Evolutionary conservation across 2,329 filamentous ascomycete species (phyloP), one percentile per base, ranked within the genome.

Genomic region (Colletotrichum costaricense): DNA sequence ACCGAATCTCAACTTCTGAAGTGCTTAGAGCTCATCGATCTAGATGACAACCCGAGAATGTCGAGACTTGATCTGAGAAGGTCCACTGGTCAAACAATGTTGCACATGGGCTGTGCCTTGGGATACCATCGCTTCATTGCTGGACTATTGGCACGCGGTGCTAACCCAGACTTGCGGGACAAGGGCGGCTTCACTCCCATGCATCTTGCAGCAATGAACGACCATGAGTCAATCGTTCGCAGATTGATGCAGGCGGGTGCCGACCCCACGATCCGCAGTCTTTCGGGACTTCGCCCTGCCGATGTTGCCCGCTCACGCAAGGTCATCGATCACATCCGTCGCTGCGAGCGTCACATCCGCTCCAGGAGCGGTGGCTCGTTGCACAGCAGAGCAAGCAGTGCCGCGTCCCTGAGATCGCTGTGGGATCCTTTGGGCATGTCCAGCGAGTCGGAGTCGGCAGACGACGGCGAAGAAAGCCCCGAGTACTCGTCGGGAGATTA

Each of bases 181-280:
- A 93, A 91, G 75, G 93, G 93, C 63, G 94, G 94, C 26, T 96
- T 94, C 81, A 95, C 94, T 5, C 91, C 95, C 16, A 88, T 97
- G 84, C 94, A 97, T 81, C 89, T 96, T 79, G 94, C 95, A 24
- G 92, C 93, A 30, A 88, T 97, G 78, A 92, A 93, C 81, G 90
- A 92, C 74, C 92, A 95, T 78, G 85, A 90, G 12, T 92, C 95
- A 79, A 94, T 97, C 76, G 92, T 96, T 16, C 89, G 93, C 73
- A 90, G 93, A 16, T 87, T 97, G 71, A 91, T 95, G 76, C 86
- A 93, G 28, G 89, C 90, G 54, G 93, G 94, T 52, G 94, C 93
- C 2, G 92, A 95, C 81, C 90, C 93, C 38, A 91, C 88, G 57
- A 86, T 93, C 73, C 88, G 91, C 76, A 95, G 91, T 78, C 82